These are phyloP conservation scores for Linnemannia hyalina DNA, from an alignment of 192 early-diverging fungal genomes.

Conservation along the genomic window DNA sequence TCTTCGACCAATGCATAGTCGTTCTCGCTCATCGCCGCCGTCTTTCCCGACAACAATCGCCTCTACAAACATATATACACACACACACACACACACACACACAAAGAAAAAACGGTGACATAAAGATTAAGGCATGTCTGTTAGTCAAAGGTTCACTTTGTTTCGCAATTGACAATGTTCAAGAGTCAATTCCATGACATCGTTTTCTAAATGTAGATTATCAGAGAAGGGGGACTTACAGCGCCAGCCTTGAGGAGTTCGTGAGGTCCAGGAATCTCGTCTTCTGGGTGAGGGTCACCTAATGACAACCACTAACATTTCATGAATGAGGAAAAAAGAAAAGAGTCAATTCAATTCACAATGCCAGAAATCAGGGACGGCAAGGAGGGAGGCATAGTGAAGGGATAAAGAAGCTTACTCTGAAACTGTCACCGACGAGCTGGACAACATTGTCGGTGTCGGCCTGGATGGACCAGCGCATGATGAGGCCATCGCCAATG, in stretches of 20 bases:
- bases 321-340: not conserved
- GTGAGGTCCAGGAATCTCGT: constrained; percentile 22
- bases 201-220: too few relatives aligned
- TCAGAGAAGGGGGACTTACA: constrained; percentile 1
- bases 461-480: constrained; percentile 49
- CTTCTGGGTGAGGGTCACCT: constrained; percentile 22
- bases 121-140: not conserved
- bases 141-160: not conserved
- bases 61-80: constrained; percentile 3
- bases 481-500: constrained; percentile 32
- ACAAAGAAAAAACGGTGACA: not conserved
- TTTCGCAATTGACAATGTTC: too few relatives aligned
- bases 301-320: constrained; percentile 24
- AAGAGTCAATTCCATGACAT: not conserved
- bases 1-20: constrained; percentile 50
- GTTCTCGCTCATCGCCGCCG: constrained; percentile 21
- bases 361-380: too few relatives aligned
- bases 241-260: constrained; percentile 8
- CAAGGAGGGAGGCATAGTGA: not conserved
- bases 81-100: not conserved
- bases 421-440: constrained; percentile 26
- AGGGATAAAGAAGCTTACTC: constrained; percentile 12
- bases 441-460: constrained; percentile 28
- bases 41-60: constrained; percentile 31
- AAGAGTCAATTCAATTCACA: not conserved